Evolutionary conservation across 805 yeast genomes (phyloP).

Genomic region (Huiozyma naganishii): DNA sequence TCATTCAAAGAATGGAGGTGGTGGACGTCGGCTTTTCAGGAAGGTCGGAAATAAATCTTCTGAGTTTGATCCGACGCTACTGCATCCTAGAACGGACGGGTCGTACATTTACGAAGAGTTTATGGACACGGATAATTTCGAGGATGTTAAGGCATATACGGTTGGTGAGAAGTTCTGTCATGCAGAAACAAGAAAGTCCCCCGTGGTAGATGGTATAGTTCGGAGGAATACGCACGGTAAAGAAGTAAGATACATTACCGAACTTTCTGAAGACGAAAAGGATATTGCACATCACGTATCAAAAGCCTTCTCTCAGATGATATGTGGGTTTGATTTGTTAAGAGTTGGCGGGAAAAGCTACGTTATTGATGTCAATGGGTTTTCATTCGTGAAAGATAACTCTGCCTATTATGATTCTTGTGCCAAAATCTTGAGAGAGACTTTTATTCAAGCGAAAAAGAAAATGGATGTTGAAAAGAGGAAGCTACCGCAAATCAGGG

Average conservation of each 20-base stretch:
- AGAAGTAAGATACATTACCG: conserved; percentile 84
- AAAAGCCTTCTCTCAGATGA: conserved; percentile 73
- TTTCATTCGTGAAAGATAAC: conserved; percentile 93
- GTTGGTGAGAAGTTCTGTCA: conserved; percentile 88
- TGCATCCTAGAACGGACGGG: conserved; percentile 74
- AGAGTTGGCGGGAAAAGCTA: conserved; percentile 81
- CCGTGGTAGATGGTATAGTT: conserved; percentile 98
- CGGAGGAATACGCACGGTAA: conserved; percentile 95
- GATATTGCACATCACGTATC: conserved; percentile 73
- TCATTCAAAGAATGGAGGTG: conserved; percentile 85
- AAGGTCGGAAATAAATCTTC: conserved; percentile 96
- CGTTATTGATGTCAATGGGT: conserved; percentile 97
- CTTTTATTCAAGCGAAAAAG: conserved; percentile 56
- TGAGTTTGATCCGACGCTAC: conserved; percentile 79
- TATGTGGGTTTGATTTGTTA: conserved; percentile 91
- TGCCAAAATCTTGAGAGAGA: conserved; percentile 62
- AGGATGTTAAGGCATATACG: conserved; percentile 97
- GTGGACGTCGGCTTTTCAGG: conserved; percentile 88
- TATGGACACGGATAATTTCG: conserved; percentile 96
- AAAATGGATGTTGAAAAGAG: conserved; percentile 33
- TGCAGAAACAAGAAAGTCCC: conserved; percentile 96
- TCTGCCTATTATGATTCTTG: conserved; percentile 74
- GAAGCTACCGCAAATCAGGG: conserved; percentile 27
- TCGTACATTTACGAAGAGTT: conserved; percentile 87
- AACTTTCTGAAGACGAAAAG: conserved; percentile 62